phyloP scores from a whole-genome alignment of 129 eudicot species.

The Rutidosis leptorrhynchoides region DNA sequence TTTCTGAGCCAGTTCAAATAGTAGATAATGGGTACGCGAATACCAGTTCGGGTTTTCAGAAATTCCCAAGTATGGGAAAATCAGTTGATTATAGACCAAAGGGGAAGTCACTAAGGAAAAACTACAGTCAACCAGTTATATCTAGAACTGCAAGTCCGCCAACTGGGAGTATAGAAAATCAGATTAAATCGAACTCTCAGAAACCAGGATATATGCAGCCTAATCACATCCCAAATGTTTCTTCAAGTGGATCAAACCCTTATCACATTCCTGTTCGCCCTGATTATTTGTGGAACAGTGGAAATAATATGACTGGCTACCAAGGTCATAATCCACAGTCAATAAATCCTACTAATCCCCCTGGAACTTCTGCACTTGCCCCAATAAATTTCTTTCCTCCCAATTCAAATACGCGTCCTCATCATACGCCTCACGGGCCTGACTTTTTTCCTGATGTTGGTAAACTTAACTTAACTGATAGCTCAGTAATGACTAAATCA shows the following conservation, averaged over 20 bases:
- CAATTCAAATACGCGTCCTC: constrained; percentile 41
- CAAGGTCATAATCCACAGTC: constrained; percentile 50
- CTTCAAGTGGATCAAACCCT: constrained; percentile 40
- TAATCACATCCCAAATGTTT: constrained; percentile 35
- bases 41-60: constrained; percentile 45
- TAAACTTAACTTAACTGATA: constrained; percentile 53
- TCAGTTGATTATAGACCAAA: constrained; percentile 51
- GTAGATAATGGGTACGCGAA: constrained; percentile 35
- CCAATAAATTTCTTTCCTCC: constrained; percentile 51
- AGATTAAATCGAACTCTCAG: constrained; percentile 39
- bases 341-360: constrained; percentile 36
- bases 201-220: constrained; percentile 39
- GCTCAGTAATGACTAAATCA: constrained; percentile 41
- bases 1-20: constrained; percentile 42
- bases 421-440: constrained; percentile 49
- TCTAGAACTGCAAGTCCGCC: constrained; percentile 44
- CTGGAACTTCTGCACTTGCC: constrained; percentile 39
- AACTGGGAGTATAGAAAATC: constrained; percentile 42
- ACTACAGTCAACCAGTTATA: constrained; percentile 49
- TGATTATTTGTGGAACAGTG: constrained; percentile 44
- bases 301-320: constrained; percentile 31
- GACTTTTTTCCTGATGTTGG: constrained; percentile 51
- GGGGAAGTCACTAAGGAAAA: constrained; percentile 56
- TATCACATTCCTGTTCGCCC: constrained; percentile 33
- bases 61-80: constrained; percentile 49